These are phyloP conservation scores for Gossypium arboreum DNA, from an alignment of 345 rosid species.

Conservation along the genomic window DNA sequence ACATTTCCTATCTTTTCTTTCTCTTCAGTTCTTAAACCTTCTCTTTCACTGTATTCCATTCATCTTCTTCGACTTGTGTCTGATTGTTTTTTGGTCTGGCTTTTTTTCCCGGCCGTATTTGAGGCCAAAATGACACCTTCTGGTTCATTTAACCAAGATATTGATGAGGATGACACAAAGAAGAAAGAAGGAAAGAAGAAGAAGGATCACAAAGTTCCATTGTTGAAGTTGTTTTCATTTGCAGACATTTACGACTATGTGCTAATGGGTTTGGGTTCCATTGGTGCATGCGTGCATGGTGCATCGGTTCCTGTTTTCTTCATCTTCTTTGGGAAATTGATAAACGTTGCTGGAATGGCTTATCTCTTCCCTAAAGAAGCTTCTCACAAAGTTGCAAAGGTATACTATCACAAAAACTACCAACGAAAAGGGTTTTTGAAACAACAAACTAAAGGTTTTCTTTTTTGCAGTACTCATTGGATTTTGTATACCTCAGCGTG, in stretches of 20 bases:
- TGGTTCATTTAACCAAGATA: slow-evolving; percentile 18
- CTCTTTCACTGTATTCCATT: not conserved
- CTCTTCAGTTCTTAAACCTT: not conserved
- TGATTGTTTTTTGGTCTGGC: not conserved
- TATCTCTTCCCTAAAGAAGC: slow-evolving; percentile 72
- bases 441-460: not conserved
- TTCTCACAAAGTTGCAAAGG: slow-evolving; percentile 90
- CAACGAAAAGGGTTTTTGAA: not conserved
- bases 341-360: slow-evolving; percentile 73
- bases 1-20: not conserved
- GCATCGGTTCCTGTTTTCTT: slow-evolving; percentile 93
- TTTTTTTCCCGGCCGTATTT: not conserved
- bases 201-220: slow-evolving; percentile 37
- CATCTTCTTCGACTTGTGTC: not conserved
- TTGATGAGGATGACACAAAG: slow-evolving; percentile 26
- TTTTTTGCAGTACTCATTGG: slow-evolving; percentile 85
- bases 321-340: slow-evolving; percentile 84
- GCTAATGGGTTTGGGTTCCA: slow-evolving; percentile 79
- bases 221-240: slow-evolving; percentile 68
- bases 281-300: slow-evolving; percentile 84
- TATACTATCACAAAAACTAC: slow-evolving; percentile 2
- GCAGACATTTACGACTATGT: slow-evolving; percentile 79
- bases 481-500: slow-evolving; percentile 86
- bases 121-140: slow-evolving; percentile 13
- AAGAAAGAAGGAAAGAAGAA: slow-evolving; percentile 18